Conservation (phyloP, 2,329 filamentous ascomycete species). For the Neodidymelliopsis sp. region DNA sequence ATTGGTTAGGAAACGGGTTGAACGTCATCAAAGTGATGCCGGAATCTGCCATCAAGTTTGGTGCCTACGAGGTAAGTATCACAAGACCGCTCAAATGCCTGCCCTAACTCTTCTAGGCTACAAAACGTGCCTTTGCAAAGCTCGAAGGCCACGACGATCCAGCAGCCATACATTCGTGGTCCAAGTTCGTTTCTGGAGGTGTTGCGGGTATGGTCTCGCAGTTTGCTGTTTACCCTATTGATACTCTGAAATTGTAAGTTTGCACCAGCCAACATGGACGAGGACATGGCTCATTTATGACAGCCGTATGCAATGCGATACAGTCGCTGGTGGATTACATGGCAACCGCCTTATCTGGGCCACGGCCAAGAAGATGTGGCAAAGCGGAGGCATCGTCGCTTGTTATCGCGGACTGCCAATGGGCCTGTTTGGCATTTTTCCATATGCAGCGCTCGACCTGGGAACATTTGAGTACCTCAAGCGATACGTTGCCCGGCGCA, state of each 20-base stretch:
- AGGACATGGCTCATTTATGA: constrained; percentile 4
- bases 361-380: constrained; percentile 87
- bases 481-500: constrained; percentile 71
- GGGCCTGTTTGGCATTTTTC: constrained; percentile 95
- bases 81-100: neutral
- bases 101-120: constrained; percentile 61
- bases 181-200: constrained; percentile 90
- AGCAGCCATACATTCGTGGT: constrained; percentile 78
- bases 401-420: constrained; percentile 94
- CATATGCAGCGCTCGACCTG: constrained; percentile 95
- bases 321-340: constrained; percentile 81
- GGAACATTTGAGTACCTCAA: constrained; percentile 96
- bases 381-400: constrained; percentile 73
- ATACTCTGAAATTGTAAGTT: constrained; percentile 76
- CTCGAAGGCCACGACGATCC: constrained; percentile 89
- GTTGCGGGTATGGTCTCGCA: constrained; percentile 91
- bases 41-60: constrained; percentile 97
- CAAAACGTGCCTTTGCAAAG: constrained; percentile 84
- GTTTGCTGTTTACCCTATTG: constrained; percentile 93
- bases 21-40: constrained; percentile 99
- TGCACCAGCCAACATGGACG: neutral
- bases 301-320: constrained; percentile 89
- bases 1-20: constrained; percentile 79
- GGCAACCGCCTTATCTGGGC: constrained; percentile 83
- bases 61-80: constrained; percentile 79